Evolutionary conservation across 2,329 filamentous ascomycete genomes (phyloP).

Genomic region (Thelonectria rubi): DNA sequence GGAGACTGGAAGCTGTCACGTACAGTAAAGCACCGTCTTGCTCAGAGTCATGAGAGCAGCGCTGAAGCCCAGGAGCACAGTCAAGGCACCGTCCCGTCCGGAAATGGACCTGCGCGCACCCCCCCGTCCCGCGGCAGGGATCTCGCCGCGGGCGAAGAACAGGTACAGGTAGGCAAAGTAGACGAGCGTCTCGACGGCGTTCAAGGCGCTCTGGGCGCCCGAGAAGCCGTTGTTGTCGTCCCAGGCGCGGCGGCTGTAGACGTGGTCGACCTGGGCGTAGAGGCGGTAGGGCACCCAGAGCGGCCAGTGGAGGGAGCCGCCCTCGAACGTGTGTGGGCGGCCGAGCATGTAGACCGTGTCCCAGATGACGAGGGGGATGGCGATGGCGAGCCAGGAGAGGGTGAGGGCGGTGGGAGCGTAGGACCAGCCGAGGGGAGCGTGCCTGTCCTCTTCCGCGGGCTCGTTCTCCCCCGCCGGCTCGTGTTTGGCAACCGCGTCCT

Average conservation of each 20-base stretch:
- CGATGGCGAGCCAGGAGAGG: conserved; percentile 77
- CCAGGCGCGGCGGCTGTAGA: conserved; percentile 82
- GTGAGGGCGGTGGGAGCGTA: conserved; percentile 58
- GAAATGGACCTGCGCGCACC: conserved; percentile 47
- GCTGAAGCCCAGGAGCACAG: conserved; percentile 60
- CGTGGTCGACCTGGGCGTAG: conserved; percentile 80
- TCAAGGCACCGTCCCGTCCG: conserved; percentile 56
- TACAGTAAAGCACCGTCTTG: conserved; percentile 70
- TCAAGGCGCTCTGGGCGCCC: conserved; percentile 75
- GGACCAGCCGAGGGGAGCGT: conserved; percentile 43
- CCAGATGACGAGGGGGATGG: conserved; percentile 82
- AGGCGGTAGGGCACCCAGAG: conserved; percentile 82
- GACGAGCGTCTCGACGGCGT: conserved; percentile 71
- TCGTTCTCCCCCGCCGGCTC: background rate
- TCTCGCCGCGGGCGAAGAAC: conserved; percentile 43
- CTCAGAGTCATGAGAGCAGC: conserved; percentile 68
- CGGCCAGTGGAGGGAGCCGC: conserved; percentile 75
- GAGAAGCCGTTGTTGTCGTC: conserved; percentile 77
- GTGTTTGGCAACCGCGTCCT: background rate
- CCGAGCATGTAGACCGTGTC: conserved; percentile 82
- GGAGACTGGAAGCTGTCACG: too few species aligned
- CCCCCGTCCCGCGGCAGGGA: conserved; percentile 20
- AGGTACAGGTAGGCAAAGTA: conserved; percentile 66
- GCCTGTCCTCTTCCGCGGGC: background rate
- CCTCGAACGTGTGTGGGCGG: conserved; percentile 83